Percentiles rank a stretch among this genome's conserved stretches.
These are phyloP conservation scores for Beauveria sp. DNA, from an alignment of 2,329 filamentous ascomycete species.

Conservation along the genomic window DNA sequence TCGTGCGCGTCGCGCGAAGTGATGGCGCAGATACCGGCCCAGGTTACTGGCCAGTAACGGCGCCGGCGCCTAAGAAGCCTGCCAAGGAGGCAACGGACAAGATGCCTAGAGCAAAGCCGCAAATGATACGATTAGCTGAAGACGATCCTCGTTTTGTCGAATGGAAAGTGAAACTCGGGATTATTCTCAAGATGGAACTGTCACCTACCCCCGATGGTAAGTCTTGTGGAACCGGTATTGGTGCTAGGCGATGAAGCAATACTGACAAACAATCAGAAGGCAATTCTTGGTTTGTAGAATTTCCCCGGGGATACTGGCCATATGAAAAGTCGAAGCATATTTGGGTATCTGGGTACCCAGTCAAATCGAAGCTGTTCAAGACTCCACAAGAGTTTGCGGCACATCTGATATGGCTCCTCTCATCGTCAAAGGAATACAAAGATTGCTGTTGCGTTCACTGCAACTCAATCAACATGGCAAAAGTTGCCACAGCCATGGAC, in stretches of 20 bases:
- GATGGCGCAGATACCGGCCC: constrained; percentile 38
- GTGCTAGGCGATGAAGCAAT: neutral
- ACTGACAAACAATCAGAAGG: constrained; percentile 26
- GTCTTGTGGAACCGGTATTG: neutral
- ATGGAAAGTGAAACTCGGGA: constrained; percentile 38
- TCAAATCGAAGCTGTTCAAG: constrained; percentile 41
- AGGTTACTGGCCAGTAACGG: constrained; percentile 34
- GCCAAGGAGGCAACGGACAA: constrained; percentile 30
- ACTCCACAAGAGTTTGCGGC: constrained; percentile 46
- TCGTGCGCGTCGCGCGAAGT: constrained; percentile 35
- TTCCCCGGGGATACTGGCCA: constrained; percentile 38
- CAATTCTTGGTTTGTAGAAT: constrained; percentile 36
- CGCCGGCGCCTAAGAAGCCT: constrained; percentile 27
- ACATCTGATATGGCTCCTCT: constrained; percentile 45
- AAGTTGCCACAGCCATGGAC: constrained; percentile 18
- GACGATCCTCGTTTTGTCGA: constrained; percentile 37
- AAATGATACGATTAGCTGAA: constrained; percentile 35
- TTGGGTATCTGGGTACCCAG: constrained; percentile 41
- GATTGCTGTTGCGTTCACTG: constrained; percentile 47
- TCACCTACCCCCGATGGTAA: constrained; percentile 32
- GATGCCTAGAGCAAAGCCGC: constrained; percentile 31
- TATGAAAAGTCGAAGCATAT: constrained; percentile 42
- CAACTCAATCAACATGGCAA: constrained; percentile 25
- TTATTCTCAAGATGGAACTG: constrained; percentile 38
- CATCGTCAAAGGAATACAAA: constrained; percentile 36